These are phyloP conservation scores for Silene conica DNA, from an alignment of 148 eudicot species.

Conservation along the genomic window DNA sequence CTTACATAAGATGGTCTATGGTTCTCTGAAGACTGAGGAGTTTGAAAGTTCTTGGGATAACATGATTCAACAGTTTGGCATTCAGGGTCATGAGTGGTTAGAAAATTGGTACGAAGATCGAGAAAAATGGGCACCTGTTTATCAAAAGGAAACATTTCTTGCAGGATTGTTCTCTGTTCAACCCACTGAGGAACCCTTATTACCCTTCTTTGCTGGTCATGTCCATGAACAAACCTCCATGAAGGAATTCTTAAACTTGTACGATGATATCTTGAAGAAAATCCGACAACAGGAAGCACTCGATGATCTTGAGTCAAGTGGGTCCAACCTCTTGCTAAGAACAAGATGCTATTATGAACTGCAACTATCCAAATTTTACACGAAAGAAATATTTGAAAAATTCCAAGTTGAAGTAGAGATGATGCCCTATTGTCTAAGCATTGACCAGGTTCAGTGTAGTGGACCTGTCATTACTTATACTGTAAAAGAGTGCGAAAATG, in stretches of 20 bases:
- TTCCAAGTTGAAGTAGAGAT: slow-evolving; percentile 63
- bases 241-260: slow-evolving; percentile 51
- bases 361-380: slow-evolving; percentile 61
- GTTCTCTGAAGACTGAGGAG: slow-evolving; percentile 51
- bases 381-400: slow-evolving; percentile 48
- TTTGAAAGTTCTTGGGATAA: slow-evolving; percentile 73
- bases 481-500: slow-evolving; percentile 48
- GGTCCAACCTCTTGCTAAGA: slow-evolving; percentile 39
- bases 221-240: slow-evolving; percentile 46
- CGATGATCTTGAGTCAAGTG: slow-evolving; percentile 54
- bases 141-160: slow-evolving; percentile 57
- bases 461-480: slow-evolving; percentile 51
- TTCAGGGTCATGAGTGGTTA: slow-evolving; percentile 47
- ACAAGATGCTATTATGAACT: slow-evolving; percentile 55
- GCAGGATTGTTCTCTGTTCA: slow-evolving; percentile 46
- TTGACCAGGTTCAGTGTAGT: slow-evolving; percentile 45
- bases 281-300: slow-evolving; percentile 45
- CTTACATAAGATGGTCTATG: slow-evolving; percentile 42
- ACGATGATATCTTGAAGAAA: slow-evolving; percentile 38
- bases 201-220: slow-evolving; percentile 45
- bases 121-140: slow-evolving; percentile 73
- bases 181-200: slow-evolving; percentile 20
- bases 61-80: slow-evolving; percentile 52
- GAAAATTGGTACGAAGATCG: slow-evolving; percentile 52
- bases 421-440: slow-evolving; percentile 46